A percentile compares a stretch with the other conserved stretches of the same genome.
Conservation (phyloP, 2,329 filamentous ascomycete species). For the Colletotrichum siamense region DNA sequence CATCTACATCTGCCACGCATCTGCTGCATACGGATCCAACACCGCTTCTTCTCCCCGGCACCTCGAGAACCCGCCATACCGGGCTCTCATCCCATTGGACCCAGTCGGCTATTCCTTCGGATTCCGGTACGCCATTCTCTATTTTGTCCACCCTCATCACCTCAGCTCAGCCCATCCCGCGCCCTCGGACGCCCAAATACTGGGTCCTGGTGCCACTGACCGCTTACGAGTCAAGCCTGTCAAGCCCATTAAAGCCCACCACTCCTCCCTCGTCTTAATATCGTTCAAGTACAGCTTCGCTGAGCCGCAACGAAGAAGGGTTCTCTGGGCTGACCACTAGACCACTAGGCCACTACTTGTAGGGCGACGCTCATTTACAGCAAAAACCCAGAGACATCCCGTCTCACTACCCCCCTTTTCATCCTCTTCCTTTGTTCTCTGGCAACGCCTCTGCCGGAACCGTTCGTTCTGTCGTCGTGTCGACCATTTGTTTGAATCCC, state of each 20-base stretch:
- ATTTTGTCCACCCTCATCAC: not conserved
- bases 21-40: not conserved
- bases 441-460: constrained; percentile 10
- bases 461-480: constrained; percentile 5
- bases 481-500: not conserved
- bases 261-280: not conserved
- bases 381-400: not conserved
- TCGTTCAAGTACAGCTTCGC: not conserved
- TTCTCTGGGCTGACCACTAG: constrained; percentile 13
- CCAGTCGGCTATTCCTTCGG: not conserved
- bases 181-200: not conserved
- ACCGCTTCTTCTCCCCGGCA: not conserved
- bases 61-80: not conserved
- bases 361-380: constrained; percentile 5
- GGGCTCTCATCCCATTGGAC: not conserved
- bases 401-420: constrained; percentile 8
- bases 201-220: constrained; percentile 6
- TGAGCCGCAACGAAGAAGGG: constrained; percentile 8
- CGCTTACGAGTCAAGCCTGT: constrained; percentile 6
- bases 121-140: constrained; percentile 1
- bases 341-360: not conserved
- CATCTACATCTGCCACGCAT: not conserved
- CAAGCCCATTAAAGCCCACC: not conserved
- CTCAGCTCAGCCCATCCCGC: constrained; percentile 9
- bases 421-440: constrained; percentile 11